phyloP scores from a whole-genome alignment of 805 yeast species.

The Yarrowia sp. region DNA sequence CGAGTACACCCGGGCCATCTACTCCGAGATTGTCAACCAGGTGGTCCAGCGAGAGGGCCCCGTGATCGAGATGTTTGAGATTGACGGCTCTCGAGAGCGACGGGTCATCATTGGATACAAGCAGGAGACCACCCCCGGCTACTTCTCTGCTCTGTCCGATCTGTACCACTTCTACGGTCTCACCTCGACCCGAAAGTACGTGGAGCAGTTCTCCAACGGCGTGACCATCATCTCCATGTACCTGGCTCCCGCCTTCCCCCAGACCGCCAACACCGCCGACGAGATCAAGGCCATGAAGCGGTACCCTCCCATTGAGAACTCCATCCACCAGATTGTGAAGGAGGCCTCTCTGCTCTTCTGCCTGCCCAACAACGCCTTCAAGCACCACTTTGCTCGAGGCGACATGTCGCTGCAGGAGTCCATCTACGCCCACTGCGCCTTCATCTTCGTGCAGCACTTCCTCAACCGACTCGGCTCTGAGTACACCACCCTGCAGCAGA shows the following conservation, averaged over 20 bases:
- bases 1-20: slow-evolving; percentile 76
- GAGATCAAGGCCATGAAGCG: slow-evolving; percentile 46
- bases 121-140: slow-evolving; percentile 82
- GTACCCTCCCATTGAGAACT: slow-evolving; percentile 65
- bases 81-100: slow-evolving; percentile 81
- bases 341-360: slow-evolving; percentile 93
- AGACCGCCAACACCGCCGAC: slow-evolving; percentile 49
- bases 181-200: slow-evolving; percentile 84
- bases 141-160: slow-evolving; percentile 84
- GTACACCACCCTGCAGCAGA: slow-evolving; percentile 69
- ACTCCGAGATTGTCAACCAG: slow-evolving; percentile 71
- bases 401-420: slow-evolving; percentile 92
- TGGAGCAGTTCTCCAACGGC: slow-evolving; percentile 92
- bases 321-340: slow-evolving; percentile 87
- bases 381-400: slow-evolving; percentile 71
- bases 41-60: slow-evolving; percentile 86
- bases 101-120: slow-evolving; percentile 88
- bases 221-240: slow-evolving; percentile 86
- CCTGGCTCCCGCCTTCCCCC: slow-evolving; percentile 65
- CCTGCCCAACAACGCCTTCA: slow-evolving; percentile 85
- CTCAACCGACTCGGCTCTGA: slow-evolving; percentile 93
- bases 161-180: slow-evolving; percentile 89
- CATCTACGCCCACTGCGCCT: slow-evolving; percentile 92
- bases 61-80: slow-evolving; percentile 83
- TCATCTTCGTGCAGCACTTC: slow-evolving; percentile 91